Conservation (phyloP, 371 early-diverging fungal species). For the Apophysomyces variabilis region DNA sequence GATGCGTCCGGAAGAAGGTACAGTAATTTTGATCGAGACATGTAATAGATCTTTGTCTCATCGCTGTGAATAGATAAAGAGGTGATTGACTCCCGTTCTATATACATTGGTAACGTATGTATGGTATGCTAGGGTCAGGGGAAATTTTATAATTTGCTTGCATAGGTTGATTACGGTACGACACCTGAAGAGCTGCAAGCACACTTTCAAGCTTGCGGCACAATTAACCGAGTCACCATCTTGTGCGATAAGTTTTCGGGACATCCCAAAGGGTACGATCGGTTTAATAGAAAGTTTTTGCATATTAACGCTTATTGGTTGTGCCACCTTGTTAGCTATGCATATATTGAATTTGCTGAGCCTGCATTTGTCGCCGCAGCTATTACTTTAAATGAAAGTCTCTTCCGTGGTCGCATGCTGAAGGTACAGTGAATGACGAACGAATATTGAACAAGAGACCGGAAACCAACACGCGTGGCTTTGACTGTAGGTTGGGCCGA, state of each 20-base stretch:
- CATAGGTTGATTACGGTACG: slow-evolving; percentile 89
- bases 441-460: background rate
- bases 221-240: slow-evolving; percentile 96
- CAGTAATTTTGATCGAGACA: slow-evolving; percentile 12
- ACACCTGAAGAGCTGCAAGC: slow-evolving; percentile 97
- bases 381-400: slow-evolving; percentile 84
- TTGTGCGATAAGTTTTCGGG: slow-evolving; percentile 94
- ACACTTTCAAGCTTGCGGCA: slow-evolving; percentile 96
- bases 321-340: slow-evolving; percentile 57
- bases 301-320: slow-evolving; percentile 6
- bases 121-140: slow-evolving; percentile 9
- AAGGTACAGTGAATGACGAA: slow-evolving; percentile 61
- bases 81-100: slow-evolving; percentile 89
- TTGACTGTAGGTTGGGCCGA: slow-evolving; percentile 69
- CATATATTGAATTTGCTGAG: slow-evolving; percentile 98
- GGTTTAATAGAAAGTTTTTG: background rate
- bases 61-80: slow-evolving; percentile 62
- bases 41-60: background rate
- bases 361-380: slow-evolving; percentile 84
- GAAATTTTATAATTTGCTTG: slow-evolving; percentile 8
- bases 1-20: slow-evolving; percentile 70
- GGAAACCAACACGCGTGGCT: slow-evolving; percentile 3
- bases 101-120: slow-evolving; percentile 93
- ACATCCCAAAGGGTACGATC: slow-evolving; percentile 89
- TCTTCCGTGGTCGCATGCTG: slow-evolving; percentile 87